Base-by-base conservation (phyloP, 2,329 filamentous ascomycete genomes). In the Westerdykella ornata region DNA sequence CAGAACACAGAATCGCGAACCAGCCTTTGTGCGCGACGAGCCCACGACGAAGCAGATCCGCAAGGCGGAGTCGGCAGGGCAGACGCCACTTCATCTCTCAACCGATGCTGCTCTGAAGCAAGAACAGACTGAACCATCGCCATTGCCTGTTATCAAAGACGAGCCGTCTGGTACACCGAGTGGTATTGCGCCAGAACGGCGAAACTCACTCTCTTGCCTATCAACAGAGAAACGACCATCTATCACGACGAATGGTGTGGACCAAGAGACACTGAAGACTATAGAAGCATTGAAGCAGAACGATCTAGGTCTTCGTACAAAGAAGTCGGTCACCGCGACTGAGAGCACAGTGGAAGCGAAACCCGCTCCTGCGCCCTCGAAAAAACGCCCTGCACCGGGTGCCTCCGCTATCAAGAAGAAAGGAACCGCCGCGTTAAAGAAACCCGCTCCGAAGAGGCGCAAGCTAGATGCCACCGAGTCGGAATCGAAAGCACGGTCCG, bases 401-500 rank as follows among this genome's bases (percentile, higher is more conserved):
- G 41, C 50, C n/a, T 43, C 58, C 3, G 47, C 56, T 29, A 52
- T 62, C 31, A 72, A 72, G 57, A 74, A 74, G 45, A 72, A 66
- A 43, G 63, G 63, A 44, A 72, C 66, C 3, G 71, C 69, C 37
- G 65, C 65, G 30, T 59, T 65, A 3, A 71, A 71, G 51, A 72
- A 70, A 48, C 69, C 69, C 6, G 56, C 69, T 1, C 40, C 61
- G 20, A 73, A 73, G 55, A 72, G 68, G 50, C 67, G 70, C 46
- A 72, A 64, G 45, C 47, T 70, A 29, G 70, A 72, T 18, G 32
- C 37, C 11, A 38, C 50, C 9, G 59, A 63, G 11, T 44, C 47
- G 44, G 54, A 53, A 31, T 18, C 53, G 5, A 49, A 46, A 15
- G 38, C 49, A 8, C 61, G 63, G 41, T 70, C 68, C 11, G 62